Evolutionary conservation across 805 yeast species (phyloP).

Genomic region (Kodamaea leandrae): DNA sequence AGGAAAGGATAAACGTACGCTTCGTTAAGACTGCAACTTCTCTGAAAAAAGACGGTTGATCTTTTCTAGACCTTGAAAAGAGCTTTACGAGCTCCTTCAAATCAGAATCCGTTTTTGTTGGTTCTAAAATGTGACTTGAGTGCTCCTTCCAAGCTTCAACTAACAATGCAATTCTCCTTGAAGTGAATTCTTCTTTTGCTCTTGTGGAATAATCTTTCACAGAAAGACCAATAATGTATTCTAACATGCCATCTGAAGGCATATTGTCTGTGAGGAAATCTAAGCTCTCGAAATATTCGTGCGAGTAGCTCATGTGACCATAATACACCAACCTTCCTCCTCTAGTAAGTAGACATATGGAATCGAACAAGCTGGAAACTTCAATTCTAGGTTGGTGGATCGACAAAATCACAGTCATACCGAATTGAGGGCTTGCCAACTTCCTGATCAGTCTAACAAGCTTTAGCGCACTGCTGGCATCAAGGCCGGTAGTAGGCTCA

Average conservation of each 20-base stretch:
- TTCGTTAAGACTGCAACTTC: slow-evolving; percentile 20
- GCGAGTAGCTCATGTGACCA: slow-evolving; percentile 45
- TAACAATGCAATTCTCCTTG: slow-evolving; percentile 23
- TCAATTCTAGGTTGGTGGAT: slow-evolving; percentile 86
- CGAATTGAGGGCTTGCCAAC: slow-evolving; percentile 44
- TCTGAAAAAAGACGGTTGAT: slow-evolving; percentile 18
- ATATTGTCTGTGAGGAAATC: slow-evolving; percentile 12
- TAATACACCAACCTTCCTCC: slow-evolving; percentile 51
- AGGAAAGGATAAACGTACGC: slow-evolving; percentile 19
- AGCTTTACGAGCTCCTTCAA: slow-evolving; percentile 6
- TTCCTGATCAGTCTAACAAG: slow-evolving; percentile 60
- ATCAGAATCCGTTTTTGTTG: neutral
- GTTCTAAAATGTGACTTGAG: neutral
- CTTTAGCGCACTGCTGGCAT: slow-evolving; percentile 69
- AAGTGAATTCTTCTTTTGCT: slow-evolving; percentile 22
- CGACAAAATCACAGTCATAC: slow-evolving; percentile 71
- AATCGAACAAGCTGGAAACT: slow-evolving; percentile 65
- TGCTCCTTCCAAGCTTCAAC: slow-evolving; percentile 26
- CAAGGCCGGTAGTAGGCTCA: slow-evolving; percentile 88
- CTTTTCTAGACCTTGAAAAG: slow-evolving; percentile 15
- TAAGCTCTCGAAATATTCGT: slow-evolving; percentile 45
- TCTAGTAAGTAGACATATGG: slow-evolving; percentile 59
- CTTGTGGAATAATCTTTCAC: slow-evolving; percentile 33
- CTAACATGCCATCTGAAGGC: slow-evolving; percentile 21
- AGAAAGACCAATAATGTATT: slow-evolving; percentile 36